Evolutionary conservation across 805 yeast genomes (phyloP).

Genomic region (Ogataea neopini): DNA sequence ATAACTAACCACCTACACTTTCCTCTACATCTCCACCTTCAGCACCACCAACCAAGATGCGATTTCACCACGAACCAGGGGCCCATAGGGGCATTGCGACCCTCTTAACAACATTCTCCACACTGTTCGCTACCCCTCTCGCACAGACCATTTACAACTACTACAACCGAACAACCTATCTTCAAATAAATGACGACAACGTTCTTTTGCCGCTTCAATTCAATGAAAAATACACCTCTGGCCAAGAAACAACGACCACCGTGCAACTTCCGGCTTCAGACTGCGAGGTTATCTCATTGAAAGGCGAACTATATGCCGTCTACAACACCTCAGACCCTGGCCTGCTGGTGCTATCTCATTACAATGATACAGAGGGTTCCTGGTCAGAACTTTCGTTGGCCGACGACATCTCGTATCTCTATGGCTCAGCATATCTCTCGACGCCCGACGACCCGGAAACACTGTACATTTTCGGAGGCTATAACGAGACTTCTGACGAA

Average conservation of each 20-base stretch:
- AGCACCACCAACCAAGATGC: too few relatives aligned
- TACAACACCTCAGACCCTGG: conserved; percentile 17
- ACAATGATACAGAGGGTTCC: conserved; percentile 14
- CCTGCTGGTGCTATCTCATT: conserved; percentile 13
- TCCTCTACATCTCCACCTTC: not conserved
- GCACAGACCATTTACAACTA: conserved; percentile 34
- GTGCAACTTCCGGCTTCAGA: conserved; percentile 26
- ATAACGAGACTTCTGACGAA: conserved; percentile 20
- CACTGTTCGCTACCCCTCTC: not conserved
- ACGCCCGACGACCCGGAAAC: conserved; percentile 39
- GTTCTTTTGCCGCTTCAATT: conserved; percentile 31
- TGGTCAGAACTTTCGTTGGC: conserved; percentile 29
- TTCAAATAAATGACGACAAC: conserved; percentile 22
- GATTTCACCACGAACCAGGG: too few relatives aligned
- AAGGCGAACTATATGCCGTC: conserved; percentile 25
- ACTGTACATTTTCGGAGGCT: conserved; percentile 60
- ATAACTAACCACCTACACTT: not conserved
- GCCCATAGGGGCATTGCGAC: too few relatives aligned
- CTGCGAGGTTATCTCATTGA: conserved; percentile 25
- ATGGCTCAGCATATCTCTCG: conserved; percentile 44
- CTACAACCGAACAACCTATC: conserved; percentile 32
- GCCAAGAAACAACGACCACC: conserved; percentile 15
- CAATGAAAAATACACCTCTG: conserved; percentile 25
- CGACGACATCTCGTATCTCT: conserved; percentile 21
- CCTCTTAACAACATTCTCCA: not conserved